Percentiles rank a stretch among this genome's conserved stretches.
These are phyloP conservation scores for Hyaloscypha finlandica DNA, from an alignment of 495 filamentous ascomycete species.

Conservation along the genomic window DNA sequence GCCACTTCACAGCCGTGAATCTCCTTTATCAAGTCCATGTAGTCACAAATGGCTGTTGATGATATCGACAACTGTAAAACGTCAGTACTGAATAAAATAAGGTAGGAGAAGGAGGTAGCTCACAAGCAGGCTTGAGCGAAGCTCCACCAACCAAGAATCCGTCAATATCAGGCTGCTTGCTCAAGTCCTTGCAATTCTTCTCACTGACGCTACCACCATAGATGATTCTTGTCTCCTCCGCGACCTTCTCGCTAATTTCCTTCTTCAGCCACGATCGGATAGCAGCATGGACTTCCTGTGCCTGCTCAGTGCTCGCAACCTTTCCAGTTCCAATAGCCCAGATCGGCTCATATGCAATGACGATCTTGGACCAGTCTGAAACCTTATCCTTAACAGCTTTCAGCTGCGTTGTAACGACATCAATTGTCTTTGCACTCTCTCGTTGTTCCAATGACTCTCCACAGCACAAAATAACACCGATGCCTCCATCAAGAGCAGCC, in stretches of 20 bases:
- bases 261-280: constrained; percentile 87
- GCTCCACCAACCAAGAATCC: constrained; percentile 98
- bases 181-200: constrained; percentile 96
- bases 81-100: constrained; percentile 2
- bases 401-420: constrained; percentile 84
- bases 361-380: constrained; percentile 87
- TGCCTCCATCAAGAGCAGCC: constrained; percentile 79
- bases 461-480: constrained; percentile 93
- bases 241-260: constrained; percentile 67
- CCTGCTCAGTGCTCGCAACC: constrained; percentile 90
- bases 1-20: constrained; percentile 20
- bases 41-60: constrained; percentile 56
- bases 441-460: constrained; percentile 94
- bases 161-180: constrained; percentile 91
- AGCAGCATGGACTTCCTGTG: constrained; percentile 90
- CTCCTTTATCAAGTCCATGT: background rate
- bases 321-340: constrained; percentile 99
- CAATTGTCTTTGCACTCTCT: constrained; percentile 81
- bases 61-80: constrained; percentile 59
- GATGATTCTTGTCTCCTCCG: constrained; percentile 82
- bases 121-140: constrained; percentile 97
- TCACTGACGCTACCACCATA: constrained; percentile 96
- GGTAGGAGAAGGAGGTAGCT: constrained; percentile 41
- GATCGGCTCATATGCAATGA: constrained; percentile 98
- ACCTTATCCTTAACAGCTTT: constrained; percentile 67